These are phyloP conservation scores for Colletotrichum neosansevieriae DNA, from an alignment of 2,329 filamentous ascomycete genomes.

Conservation along the genomic window DNA sequence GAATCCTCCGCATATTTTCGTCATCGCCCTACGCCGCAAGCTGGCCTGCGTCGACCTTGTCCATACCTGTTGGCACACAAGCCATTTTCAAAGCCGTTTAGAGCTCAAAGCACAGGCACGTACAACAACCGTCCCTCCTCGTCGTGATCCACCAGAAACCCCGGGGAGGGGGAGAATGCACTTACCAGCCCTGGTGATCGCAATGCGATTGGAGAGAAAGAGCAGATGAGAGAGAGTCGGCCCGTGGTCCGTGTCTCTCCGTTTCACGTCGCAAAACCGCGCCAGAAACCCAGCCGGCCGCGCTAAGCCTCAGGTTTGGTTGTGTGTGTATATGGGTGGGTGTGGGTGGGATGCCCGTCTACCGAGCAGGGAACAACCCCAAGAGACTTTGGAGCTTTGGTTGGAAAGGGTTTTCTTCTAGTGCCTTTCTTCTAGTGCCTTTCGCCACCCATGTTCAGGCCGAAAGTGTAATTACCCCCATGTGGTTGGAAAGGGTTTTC, in stretches of 20 bases:
- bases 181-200: neutral
- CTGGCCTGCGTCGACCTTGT: neutral
- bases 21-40: constrained; percentile 7
- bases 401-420: neutral
- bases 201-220: constrained; percentile 18
- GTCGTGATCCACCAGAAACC: no score
- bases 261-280: constrained; percentile 21
- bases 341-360: neutral
- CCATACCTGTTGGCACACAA: neutral
- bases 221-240: neutral
- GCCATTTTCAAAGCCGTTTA: neutral
- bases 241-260: constrained; percentile 14
- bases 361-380: neutral
- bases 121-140: no score
- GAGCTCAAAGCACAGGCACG: neutral
- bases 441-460: no score
- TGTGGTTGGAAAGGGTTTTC: neutral
- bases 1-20: constrained; percentile 1
- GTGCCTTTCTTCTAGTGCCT: no score
- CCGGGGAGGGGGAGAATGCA: no score
- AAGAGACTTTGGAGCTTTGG: neutral
- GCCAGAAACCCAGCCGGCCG: neutral
- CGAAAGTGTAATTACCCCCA: no score
- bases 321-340: neutral
- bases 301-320: constrained; percentile 10